phyloP scores from a whole-genome alignment of 1,284 basidiomycete species.

The Marasmius tenuissimus region DNA sequence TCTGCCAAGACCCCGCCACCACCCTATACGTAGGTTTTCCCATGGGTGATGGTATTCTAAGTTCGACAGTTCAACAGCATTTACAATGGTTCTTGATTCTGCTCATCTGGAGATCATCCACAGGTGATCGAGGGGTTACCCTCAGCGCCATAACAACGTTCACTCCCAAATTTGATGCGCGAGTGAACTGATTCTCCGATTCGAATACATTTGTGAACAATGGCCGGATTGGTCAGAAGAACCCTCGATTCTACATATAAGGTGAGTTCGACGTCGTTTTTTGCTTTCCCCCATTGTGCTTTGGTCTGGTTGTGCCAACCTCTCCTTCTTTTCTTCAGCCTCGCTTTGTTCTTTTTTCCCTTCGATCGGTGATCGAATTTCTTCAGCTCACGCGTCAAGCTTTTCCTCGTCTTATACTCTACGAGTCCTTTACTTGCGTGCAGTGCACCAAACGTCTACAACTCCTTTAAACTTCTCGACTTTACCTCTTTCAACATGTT shows the following conservation, averaged over 20 bases:
- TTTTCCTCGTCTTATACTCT: background rate
- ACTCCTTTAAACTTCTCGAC: slow-evolving; percentile 4
- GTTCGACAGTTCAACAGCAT: background rate
- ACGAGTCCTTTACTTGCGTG: slow-evolving; percentile 4
- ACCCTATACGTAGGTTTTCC: no score
- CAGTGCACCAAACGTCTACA: background rate
- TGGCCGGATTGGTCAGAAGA: background rate
- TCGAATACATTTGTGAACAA: no score
- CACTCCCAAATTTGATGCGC: no score
- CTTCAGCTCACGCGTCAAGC: background rate
- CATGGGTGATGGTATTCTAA: background rate
- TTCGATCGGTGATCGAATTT: slow-evolving; percentile 19
- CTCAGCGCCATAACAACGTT: no score
- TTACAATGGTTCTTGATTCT: no score
- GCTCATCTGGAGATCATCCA: no score
- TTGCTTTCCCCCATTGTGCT: slow-evolving; percentile 14
- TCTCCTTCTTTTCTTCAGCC: slow-evolving; percentile 1
- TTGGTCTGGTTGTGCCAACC: slow-evolving; percentile 13
- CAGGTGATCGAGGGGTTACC: no score
- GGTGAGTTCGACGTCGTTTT: no score
- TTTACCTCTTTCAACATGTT: slow-evolving; percentile 18
- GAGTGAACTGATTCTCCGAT: no score
- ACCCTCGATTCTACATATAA: slow-evolving; percentile 8
- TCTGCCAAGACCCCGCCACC: no score
- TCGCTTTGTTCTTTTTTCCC: background rate